Evolutionary conservation across 176 grass and related monocot species (phyloP).

Genomic region (Triticum dicoccoides): DNA sequence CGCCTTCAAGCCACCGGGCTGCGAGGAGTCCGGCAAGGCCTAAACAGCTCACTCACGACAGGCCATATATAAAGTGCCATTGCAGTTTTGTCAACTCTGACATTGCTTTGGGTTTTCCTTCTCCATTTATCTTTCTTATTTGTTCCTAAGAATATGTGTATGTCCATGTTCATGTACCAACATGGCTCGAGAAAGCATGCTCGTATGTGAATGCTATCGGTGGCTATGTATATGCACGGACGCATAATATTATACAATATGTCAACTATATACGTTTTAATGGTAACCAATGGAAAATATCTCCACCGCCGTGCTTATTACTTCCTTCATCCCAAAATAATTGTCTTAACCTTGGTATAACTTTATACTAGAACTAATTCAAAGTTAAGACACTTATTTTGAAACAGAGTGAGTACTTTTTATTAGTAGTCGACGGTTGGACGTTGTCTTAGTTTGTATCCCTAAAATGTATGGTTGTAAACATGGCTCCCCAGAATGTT

Average conservation of each 20-base stretch:
- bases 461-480: no score
- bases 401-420: no score
- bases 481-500: no score
- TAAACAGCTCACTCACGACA: neutral
- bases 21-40: neutral
- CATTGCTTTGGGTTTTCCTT: neutral
- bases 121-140: neutral
- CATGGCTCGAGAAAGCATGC: neutral
- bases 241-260: neutral
- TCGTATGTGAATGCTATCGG: neutral
- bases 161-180: neutral
- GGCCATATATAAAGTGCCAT: neutral
- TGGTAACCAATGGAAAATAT: no score
- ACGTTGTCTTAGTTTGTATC: no score
- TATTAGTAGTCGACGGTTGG: no score
- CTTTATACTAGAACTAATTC: no score
- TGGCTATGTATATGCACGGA: neutral
- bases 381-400: no score
- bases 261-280: neutral
- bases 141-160: neutral
- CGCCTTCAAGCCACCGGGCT: constrained; percentile 47
- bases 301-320: no score
- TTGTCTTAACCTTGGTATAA: no score
- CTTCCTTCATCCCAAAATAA: no score
- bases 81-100: neutral